Evolutionary conservation across 164 flowering plant genomes (phyloP), one percentile per base, ranked within the genome.

Genomic region (Tinospora cordifolia): DNA sequence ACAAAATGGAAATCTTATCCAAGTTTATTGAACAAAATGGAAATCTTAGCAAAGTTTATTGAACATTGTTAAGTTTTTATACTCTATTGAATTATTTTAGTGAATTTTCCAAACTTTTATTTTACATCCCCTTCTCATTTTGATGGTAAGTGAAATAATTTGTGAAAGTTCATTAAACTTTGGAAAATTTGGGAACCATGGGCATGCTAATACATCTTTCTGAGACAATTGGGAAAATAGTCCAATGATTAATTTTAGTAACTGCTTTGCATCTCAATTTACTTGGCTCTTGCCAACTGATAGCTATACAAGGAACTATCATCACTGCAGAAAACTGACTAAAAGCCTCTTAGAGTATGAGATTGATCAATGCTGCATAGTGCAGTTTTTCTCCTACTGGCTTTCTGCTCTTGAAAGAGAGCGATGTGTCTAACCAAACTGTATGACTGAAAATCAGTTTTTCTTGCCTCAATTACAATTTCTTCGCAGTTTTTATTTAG

Each of bases 401-500:
- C 60, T 51, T 51, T 51, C 21, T 51, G 59, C 21, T 51, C 17
- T 15, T 2, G 1, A 15, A 51, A n/a, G 59, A 51, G n/a, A 30
- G 22, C 59, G 5, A 17, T 51, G 19, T n/a, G 21, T 51, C 22
- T 0, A 51, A n/a, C 59, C 8, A n/a, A 51, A 14, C 59, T 51
- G 21, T 51, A 6, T 51, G 21, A 51, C 8, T 22, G 21, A 7
- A n/a, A 6, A 6, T 12, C 0, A 49, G 12, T 49, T 8, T 8
- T 8, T 41, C 46, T 41, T 11, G 13, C 46, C 46, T 49, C 21
- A 12, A 21, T 49, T 49, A 14, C 57, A 51, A 17, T 51, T n/a
- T 9, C 60, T 60, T 25, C 11, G 25, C 63, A 69, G 47, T 49
- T 69, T 30, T 69, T 63, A 54, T 57, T 27, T 30, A 30, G 8